Percentiles rank a stretch among this genome's conserved stretches.
These are phyloP conservation scores for Pseudonitzschia pungens DNA, from an alignment of 108 stramenopile genomes.

Conservation along the genomic window DNA sequence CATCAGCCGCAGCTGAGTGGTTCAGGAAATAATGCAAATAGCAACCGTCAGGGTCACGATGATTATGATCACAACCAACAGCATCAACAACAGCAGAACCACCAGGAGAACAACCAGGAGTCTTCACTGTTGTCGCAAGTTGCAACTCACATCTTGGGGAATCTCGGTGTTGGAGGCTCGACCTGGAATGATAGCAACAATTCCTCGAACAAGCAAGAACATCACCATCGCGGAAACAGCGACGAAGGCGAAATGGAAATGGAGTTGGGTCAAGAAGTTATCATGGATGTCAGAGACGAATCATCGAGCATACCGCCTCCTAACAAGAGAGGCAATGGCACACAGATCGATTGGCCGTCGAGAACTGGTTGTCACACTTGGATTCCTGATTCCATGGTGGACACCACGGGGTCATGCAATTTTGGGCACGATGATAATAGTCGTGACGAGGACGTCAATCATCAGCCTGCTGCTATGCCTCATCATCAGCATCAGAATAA, in stretches of 20 bases:
- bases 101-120: slow-evolving; percentile 11
- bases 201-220: slow-evolving; percentile 6
- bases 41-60: background rate
- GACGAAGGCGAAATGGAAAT: slow-evolving; percentile 20
- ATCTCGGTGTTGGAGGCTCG: slow-evolving; percentile 4
- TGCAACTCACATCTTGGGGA: slow-evolving; percentile 32
- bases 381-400: slow-evolving; percentile 30
- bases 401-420: background rate
- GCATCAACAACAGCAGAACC: slow-evolving; percentile 11
- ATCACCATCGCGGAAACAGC: background rate
- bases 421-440: background rate
- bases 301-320: slow-evolving; percentile 34
- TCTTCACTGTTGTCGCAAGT: slow-evolving; percentile 38
- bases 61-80: background rate
- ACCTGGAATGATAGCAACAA: slow-evolving; percentile 8
- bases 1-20: slow-evolving; percentile 13
- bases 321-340: slow-evolving; percentile 11
- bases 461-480: background rate
- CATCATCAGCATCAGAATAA: no score
- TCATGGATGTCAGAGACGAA: slow-evolving; percentile 33
- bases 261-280: slow-evolving; percentile 30
- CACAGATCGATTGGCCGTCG: slow-evolving; percentile 30
- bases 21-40: background rate
- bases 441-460: background rate
- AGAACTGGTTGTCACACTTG: slow-evolving; percentile 29